phyloP scores from a whole-genome alignment of 1,139 yeast species.

The Debaryomyces subglobosus region DNA sequence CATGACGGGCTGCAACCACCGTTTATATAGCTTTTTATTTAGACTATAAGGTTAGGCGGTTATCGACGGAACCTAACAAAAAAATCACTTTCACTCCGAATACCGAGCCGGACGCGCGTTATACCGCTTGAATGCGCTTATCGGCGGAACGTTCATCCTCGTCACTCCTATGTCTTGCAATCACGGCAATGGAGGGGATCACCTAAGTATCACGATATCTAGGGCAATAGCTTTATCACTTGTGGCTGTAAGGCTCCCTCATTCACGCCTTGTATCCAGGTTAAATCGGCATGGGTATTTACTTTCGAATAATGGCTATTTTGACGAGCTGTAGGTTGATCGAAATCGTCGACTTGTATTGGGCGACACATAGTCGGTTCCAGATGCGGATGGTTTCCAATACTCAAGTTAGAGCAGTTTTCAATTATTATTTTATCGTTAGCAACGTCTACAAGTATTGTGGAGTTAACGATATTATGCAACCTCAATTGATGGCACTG shows the following conservation, averaged over 20 bases:
- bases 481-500: slow-evolving; percentile 46
- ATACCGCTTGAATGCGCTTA: slow-evolving; percentile 1
- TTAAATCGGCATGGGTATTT: background rate
- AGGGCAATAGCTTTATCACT: background rate
- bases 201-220: background rate
- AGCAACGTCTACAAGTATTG: slow-evolving; percentile 24
- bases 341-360: slow-evolving; percentile 15
- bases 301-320: background rate
- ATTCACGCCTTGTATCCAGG: slow-evolving; percentile 4
- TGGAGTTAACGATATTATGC: slow-evolving; percentile 30
- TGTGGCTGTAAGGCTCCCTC: slow-evolving; percentile 7
- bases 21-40: background rate
- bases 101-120: background rate
- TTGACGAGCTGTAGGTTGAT: slow-evolving; percentile 11
- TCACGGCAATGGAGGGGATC: slow-evolving; percentile 3
- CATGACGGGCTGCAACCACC: background rate
- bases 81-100: background rate
- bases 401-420: slow-evolving; percentile 24
- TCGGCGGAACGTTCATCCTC: background rate
- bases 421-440: slow-evolving; percentile 39
- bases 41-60: slow-evolving; percentile 2
- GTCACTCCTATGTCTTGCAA: background rate
- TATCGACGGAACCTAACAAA: slow-evolving; percentile 1
- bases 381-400: slow-evolving; percentile 15
- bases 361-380: background rate